These are phyloP conservation scores for Aspergillus mulundensis DNA, from an alignment of 495 filamentous ascomycete species.

Conservation along the genomic window DNA sequence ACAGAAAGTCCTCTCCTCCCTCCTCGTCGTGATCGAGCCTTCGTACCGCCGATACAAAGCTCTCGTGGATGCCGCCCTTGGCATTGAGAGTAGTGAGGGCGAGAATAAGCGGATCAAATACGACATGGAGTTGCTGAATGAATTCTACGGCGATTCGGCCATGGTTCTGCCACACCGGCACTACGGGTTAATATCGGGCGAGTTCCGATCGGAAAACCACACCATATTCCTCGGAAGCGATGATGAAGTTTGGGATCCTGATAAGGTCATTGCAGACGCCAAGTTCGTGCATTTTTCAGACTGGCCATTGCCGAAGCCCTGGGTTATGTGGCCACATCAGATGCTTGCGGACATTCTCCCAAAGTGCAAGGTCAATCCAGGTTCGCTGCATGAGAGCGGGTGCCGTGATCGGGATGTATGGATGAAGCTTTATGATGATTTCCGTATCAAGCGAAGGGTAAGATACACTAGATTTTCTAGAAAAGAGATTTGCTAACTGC, in stretches of 20 bases:
- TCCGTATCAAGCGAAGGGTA: slow-evolving; percentile 57
- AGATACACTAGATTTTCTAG: not conserved
- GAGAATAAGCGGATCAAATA: slow-evolving; percentile 40
- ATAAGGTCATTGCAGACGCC: slow-evolving; percentile 57
- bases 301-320: slow-evolving; percentile 77
- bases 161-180: slow-evolving; percentile 71
- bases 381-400: slow-evolving; percentile 41
- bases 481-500: not conserved
- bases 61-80: slow-evolving; percentile 39
- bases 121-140: slow-evolving; percentile 74
- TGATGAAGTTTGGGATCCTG: slow-evolving; percentile 65
- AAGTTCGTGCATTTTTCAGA: slow-evolving; percentile 81
- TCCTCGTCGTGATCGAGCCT: slow-evolving; percentile 63
- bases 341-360: slow-evolving; percentile 56
- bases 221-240: slow-evolving; percentile 58
- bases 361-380: slow-evolving; percentile 48
- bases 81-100: not conserved
- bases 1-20: slow-evolving; percentile 51
- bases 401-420: slow-evolving; percentile 65
- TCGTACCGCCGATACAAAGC: slow-evolving; percentile 50
- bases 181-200: slow-evolving; percentile 66
- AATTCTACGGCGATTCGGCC: slow-evolving; percentile 61
- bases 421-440: slow-evolving; percentile 69
- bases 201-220: slow-evolving; percentile 64
- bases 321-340: slow-evolving; percentile 59